phyloP scores from a whole-genome alignment of 208 protist genomes.

The Wallacemonas sp. region DNA sequence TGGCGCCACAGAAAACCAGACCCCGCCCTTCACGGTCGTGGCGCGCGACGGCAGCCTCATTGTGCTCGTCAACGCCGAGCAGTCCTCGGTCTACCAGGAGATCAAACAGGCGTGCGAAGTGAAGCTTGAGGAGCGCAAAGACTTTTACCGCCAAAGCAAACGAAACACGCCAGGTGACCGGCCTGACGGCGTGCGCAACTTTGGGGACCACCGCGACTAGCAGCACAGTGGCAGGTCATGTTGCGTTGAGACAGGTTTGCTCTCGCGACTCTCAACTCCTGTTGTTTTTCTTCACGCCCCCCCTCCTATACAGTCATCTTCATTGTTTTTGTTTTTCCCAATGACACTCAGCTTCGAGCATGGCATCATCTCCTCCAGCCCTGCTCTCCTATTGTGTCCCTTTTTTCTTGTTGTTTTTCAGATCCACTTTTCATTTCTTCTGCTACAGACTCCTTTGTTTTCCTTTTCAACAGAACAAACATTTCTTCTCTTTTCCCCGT shows the following conservation, averaged over 20 bases:
- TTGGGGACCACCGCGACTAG: no score
- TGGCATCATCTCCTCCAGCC: no score
- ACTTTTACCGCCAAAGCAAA: neutral
- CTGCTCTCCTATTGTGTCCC: constrained; percentile 3
- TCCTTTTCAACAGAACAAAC: constrained; percentile 10
- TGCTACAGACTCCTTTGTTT: constrained; percentile 4
- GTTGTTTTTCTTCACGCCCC: neutral
- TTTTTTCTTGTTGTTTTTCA: neutral
- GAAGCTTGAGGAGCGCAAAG: constrained; percentile 12
- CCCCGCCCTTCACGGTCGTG: constrained; percentile 48
- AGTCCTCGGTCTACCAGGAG: constrained; percentile 44
- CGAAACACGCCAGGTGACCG: no score
- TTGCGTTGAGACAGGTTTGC: neutral
- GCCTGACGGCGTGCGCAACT: no score
- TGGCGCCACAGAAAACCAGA: constrained; percentile 10
- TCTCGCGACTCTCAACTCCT: neutral
- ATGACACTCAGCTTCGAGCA: neutral
- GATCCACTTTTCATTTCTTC: constrained; percentile 7
- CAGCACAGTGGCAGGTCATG: no score
- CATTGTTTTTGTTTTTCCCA: neutral
- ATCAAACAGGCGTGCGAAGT: constrained; percentile 18
- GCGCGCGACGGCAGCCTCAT: constrained; percentile 39
- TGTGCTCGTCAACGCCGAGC: constrained; percentile 55
- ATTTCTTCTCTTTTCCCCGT: neutral
- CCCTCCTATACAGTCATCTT: neutral